Conservation (phyloP, 192 early-diverging fungal genomes). For the Coemansia sp. region DNA sequence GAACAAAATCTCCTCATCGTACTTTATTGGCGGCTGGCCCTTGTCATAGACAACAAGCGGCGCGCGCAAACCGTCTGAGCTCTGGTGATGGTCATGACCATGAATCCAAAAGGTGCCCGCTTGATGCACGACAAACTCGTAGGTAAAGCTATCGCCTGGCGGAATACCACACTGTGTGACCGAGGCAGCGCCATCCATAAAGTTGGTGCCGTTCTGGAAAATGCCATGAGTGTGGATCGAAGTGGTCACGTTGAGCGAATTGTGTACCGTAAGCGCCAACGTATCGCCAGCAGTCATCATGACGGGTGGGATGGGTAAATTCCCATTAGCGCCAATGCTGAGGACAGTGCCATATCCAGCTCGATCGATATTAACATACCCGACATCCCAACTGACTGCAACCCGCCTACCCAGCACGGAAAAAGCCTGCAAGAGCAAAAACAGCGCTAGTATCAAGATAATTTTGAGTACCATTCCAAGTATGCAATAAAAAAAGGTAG, state of each 20-base stretch:
- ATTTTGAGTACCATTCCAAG: no score
- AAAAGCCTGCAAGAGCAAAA: neutral
- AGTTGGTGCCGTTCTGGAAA: slow-evolving; percentile 69
- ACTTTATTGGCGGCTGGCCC: slow-evolving; percentile 39
- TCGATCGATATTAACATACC: slow-evolving; percentile 63
- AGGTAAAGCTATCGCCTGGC: slow-evolving; percentile 62
- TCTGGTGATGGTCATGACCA: slow-evolving; percentile 67
- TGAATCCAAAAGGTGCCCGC: slow-evolving; percentile 86
- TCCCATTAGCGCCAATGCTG: slow-evolving; percentile 65
- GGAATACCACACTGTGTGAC: slow-evolving; percentile 78
- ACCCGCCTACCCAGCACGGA: neutral
- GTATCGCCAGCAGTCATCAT: slow-evolving; percentile 14
- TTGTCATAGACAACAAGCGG: slow-evolving; percentile 68
- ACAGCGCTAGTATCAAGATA: neutral
- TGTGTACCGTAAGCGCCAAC: slow-evolving; percentile 41
- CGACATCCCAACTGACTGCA: slow-evolving; percentile 64
- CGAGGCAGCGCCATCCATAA: slow-evolving; percentile 68
- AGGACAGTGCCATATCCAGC: slow-evolving; percentile 62
- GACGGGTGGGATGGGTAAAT: slow-evolving; percentile 57
- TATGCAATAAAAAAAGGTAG: no score
- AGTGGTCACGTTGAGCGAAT: slow-evolving; percentile 62
- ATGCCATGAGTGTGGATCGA: slow-evolving; percentile 76
- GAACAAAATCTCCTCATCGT: slow-evolving; percentile 68
- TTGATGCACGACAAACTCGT: slow-evolving; percentile 64
- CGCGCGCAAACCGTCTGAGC: slow-evolving; percentile 74